Evolutionary conservation across 345 rosid genomes (phyloP).

Genomic region (Sonneratia alba): DNA sequence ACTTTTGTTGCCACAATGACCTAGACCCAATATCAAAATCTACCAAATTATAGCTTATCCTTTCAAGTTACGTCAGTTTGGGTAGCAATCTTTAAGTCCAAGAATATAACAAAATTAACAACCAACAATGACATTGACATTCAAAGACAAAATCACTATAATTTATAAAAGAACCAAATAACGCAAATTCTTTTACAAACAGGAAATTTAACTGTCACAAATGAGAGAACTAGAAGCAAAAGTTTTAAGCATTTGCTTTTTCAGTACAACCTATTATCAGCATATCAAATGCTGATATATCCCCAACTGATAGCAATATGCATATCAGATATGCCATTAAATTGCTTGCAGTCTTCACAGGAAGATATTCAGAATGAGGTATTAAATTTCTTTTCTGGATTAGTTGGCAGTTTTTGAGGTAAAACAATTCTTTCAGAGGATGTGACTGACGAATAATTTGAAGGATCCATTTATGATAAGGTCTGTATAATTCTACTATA

Average conservation of each 20-base stretch:
- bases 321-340: neutral
- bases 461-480: too few relatives aligned
- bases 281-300: neutral
- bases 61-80: neutral
- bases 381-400: neutral
- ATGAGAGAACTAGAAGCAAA: too few relatives aligned
- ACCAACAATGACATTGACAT: too few relatives aligned
- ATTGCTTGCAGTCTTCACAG: too few relatives aligned
- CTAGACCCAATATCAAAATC: slow-evolving; percentile 17
- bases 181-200: too few relatives aligned
- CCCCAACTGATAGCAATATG: neutral
- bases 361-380: neutral
- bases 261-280: neutral
- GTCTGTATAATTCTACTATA: too few relatives aligned
- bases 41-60: neutral
- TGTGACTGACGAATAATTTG: too few relatives aligned
- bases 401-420: neutral
- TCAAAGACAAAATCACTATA: neutral
- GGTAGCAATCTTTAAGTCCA: too few relatives aligned
- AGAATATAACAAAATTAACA: too few relatives aligned
- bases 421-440: neutral
- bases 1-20: slow-evolving; percentile 91
- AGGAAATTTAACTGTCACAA: neutral
- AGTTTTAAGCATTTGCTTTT: neutral
- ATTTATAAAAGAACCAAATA: too few relatives aligned